Conservation (phyloP, 1,284 basidiomycete genomes). For the Bjerkandera adusta region DNA sequence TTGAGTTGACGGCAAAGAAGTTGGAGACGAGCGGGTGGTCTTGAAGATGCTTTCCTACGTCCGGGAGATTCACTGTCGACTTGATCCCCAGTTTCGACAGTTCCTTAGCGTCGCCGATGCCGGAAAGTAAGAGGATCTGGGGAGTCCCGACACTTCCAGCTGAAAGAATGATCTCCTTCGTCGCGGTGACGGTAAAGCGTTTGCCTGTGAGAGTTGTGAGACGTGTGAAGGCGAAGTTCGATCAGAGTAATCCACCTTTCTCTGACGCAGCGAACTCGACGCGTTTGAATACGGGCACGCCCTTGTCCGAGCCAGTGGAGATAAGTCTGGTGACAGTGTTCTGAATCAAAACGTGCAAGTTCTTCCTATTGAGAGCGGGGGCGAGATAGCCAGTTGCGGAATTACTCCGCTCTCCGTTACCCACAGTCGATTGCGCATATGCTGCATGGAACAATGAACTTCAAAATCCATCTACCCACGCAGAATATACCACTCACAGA, state of each 20-base stretch:
- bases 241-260: background rate
- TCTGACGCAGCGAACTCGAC: background rate
- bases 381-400: conserved; percentile 31
- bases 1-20: conserved; percentile 20
- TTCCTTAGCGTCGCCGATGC: conserved; percentile 35
- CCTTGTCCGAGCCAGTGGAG: background rate
- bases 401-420: conserved; percentile 28
- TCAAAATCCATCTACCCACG: background rate
- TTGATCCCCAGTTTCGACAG: conserved; percentile 31
- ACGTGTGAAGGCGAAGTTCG: background rate
- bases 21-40: conserved; percentile 29
- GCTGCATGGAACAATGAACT: background rate
- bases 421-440: conserved; percentile 18
- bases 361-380: conserved; percentile 20
- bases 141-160: conserved; percentile 40
- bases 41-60: conserved; percentile 40
- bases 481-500: conserved; percentile 1
- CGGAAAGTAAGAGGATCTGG: conserved; percentile 41
- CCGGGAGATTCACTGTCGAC: conserved; percentile 29
- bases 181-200: conserved; percentile 19
- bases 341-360: background rate
- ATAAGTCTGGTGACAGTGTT: background rate
- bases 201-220: background rate
- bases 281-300: background rate
- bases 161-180: conserved; percentile 31